Base-by-base conservation (phyloP, 163 green algal genomes). In the Chloroidium sp. region DNA sequence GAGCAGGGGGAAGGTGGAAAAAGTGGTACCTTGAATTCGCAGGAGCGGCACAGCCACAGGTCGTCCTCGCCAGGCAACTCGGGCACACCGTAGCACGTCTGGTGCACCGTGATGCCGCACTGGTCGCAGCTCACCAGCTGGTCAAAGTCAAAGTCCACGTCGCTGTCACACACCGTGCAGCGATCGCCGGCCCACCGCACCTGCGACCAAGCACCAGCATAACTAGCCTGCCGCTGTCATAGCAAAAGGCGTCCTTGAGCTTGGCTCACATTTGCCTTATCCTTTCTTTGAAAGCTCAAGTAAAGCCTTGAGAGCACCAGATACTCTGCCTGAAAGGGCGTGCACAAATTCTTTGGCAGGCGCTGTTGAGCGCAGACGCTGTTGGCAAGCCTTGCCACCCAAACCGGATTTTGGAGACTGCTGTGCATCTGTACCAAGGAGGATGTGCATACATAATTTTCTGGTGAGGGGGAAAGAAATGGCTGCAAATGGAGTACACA, bases 21-120 rank as follows among this genome's bases (percentile, higher is more conserved):
- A 60, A 57, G 4, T 6, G 4, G 69, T 12, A 84, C 82, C 76
- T 86, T 83, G 69, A 92, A 84, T 88, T 95, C 92, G 79, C 93
- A 95, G 1, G 88, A 84, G 58, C 87, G 88, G 82, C 89, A 91
- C 59, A 95, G 85, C 92, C 92, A 96, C 79, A 92, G 86, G 72
- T 95, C 89, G 60, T 94, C 91, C 67, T 85, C 82, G 6, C 85
- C 90, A 0, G 90, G 90, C 80, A 91, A 77, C 68, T 95, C 90
- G 58, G 86, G 79, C 36, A 98, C 90, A 57, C 95, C 95, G 82
- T 98, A 98, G 88, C 95, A 98, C 57, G 85, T 92, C 88, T 98
- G 95, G 85, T 98, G 95, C 79, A 98, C 93, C 0, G 90, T 94
- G 83, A 98, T 90, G 83, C 93, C 91, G 83, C 95, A 98, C 75